Conservation (phyloP, 768 basidiomycete species). For the Harrya chromipes region DNA sequence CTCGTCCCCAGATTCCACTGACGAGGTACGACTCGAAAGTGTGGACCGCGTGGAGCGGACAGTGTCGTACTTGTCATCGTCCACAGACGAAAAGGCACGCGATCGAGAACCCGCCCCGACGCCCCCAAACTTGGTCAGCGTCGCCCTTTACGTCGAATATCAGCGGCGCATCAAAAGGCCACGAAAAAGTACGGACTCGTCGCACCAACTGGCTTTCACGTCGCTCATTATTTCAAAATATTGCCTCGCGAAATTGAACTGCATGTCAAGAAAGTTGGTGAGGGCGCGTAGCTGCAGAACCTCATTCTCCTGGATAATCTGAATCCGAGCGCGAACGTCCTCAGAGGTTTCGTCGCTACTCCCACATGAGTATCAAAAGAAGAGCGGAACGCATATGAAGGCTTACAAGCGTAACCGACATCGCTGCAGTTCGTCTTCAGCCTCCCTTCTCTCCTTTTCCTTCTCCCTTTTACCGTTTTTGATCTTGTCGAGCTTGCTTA, state of each 20-base stretch:
- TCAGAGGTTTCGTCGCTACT: constrained; percentile 81
- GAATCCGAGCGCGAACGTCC: constrained; percentile 79
- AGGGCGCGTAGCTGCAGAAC: constrained; percentile 68
- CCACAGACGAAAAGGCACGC: constrained; percentile 14
- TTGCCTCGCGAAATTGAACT: constrained; percentile 70
- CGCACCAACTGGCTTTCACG: constrained; percentile 63
- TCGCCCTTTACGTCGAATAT: constrained; percentile 24
- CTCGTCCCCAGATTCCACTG: constrained; percentile 39
- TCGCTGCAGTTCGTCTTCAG: constrained; percentile 76
- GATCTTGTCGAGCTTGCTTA: constrained; percentile 63
- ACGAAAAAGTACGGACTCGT: constrained; percentile 43
- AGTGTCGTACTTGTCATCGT: constrained; percentile 30
- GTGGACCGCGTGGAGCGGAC: constrained; percentile 34
- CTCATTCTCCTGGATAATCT: constrained; percentile 78
- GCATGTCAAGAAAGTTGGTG: constrained; percentile 64
- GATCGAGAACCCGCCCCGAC: constrained; percentile 17
- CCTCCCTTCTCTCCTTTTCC: constrained; percentile 66
- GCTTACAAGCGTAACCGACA: constrained; percentile 75
- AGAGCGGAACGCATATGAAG: background rate
- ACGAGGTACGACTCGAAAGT: constrained; percentile 19
- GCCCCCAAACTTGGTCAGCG: constrained; percentile 26
- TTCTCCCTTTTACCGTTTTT: constrained; percentile 79
- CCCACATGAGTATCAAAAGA: constrained; percentile 8
- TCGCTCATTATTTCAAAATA: constrained; percentile 74
- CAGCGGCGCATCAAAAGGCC: constrained; percentile 1